Evolutionary conservation across 1,284 basidiomycete species (phyloP).

Genomic region (Stereum hirsutum): DNA sequence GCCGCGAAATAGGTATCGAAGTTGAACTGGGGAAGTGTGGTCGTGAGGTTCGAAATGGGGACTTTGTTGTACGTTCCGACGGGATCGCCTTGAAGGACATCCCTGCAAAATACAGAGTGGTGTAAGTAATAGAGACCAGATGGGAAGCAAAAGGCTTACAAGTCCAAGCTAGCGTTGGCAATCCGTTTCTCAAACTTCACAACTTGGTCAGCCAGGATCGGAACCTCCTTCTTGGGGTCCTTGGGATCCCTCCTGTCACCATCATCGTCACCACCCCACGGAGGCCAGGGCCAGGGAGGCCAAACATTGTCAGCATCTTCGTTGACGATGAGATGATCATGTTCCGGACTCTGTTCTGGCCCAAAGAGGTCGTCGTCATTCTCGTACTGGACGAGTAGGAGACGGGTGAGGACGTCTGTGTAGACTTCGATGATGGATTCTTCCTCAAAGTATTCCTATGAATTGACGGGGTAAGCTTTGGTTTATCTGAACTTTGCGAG

Average conservation of each 20-base stretch:
- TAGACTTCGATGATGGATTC: constrained; percentile 65
- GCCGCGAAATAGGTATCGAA: constrained; percentile 81
- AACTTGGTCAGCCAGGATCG: constrained; percentile 63
- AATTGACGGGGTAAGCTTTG: not conserved
- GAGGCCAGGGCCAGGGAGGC: constrained; percentile 88
- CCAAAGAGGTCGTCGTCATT: constrained; percentile 28
- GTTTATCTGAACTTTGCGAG: not conserved
- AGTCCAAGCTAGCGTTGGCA: constrained; percentile 75
- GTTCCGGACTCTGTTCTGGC: constrained; percentile 5
- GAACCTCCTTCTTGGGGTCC: constrained; percentile 36
- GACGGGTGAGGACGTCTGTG: constrained; percentile 55
- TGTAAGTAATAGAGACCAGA: not conserved
- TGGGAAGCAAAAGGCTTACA: constrained; percentile 33
- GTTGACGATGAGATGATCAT: constrained; percentile 35
- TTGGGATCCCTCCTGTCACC: constrained; percentile 30
- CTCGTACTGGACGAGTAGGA: constrained; percentile 57
- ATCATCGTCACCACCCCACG: constrained; percentile 53
- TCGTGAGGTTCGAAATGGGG: constrained; percentile 59
- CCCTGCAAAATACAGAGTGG: constrained; percentile 27
- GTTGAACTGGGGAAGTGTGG: constrained; percentile 68
- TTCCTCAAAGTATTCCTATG: constrained; percentile 87
- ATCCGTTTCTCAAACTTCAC: constrained; percentile 77
- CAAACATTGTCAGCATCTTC: constrained; percentile 52
- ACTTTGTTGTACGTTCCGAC: constrained; percentile 86
- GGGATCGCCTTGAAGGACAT: constrained; percentile 69